These are phyloP conservation scores for Pisolithus microcarpus DNA, from an alignment of 768 basidiomycete genomes.

Conservation along the genomic window DNA sequence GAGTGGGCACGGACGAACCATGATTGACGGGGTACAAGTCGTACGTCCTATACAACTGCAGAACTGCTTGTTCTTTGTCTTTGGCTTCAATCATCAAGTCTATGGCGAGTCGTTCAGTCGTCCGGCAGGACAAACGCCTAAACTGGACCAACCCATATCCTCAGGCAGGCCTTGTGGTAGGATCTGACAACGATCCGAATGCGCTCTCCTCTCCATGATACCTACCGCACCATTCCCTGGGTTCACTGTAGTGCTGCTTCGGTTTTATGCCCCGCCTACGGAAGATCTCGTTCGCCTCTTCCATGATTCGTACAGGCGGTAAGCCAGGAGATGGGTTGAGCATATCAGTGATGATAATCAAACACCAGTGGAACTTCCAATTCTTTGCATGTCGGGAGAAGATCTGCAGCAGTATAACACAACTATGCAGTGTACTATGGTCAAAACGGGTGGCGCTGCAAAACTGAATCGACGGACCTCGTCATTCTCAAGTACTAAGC, in stretches of 20 bases:
- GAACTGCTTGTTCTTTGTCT: constrained; percentile 90
- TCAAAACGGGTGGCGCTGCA: no score
- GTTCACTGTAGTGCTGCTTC: constrained; percentile 90
- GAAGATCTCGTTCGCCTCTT: constrained; percentile 72
- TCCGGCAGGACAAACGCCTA: constrained; percentile 2
- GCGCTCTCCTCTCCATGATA: constrained; percentile 81
- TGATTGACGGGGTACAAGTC: constrained; percentile 56
- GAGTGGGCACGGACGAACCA: constrained; percentile 29
- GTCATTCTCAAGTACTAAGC: constrained; percentile 91
- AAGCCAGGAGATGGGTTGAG: constrained; percentile 52
- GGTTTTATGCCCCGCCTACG: constrained; percentile 68
- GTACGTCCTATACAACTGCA: constrained; percentile 78
- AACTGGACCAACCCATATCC: constrained; percentile 47
- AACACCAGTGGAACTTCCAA: constrained; percentile 68
- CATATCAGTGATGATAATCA: constrained; percentile 80
- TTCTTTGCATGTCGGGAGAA: constrained; percentile 82
- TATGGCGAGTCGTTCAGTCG: constrained; percentile 13
- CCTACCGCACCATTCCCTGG: constrained; percentile 78
- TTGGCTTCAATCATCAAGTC: constrained; percentile 94
- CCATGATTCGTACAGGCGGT: constrained; percentile 59
- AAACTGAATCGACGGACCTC: constrained; percentile 45
- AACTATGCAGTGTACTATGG: constrained; percentile 30
- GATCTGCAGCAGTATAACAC: constrained; percentile 85
- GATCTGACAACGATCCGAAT: constrained; percentile 71
- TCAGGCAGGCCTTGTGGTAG: constrained; percentile 60